Evolutionary conservation across 768 basidiomycete species (phyloP).

Genomic region (Gymnopilus dilepis): DNA sequence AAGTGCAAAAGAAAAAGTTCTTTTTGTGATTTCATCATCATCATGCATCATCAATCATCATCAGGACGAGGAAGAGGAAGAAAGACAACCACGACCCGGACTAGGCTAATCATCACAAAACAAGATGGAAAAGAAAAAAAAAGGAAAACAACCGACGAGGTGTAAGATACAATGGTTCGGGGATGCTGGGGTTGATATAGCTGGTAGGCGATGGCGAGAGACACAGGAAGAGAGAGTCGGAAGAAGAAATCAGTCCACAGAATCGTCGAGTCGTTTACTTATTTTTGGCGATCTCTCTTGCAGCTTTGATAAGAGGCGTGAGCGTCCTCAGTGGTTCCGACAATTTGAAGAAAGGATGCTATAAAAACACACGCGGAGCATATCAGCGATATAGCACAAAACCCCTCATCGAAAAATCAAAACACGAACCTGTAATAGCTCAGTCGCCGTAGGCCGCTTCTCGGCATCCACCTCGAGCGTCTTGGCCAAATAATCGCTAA

Average conservation of each 20-base stretch:
- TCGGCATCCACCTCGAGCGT: slow-evolving; percentile 95
- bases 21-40: slow-evolving; percentile 14
- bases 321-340: slow-evolving; percentile 88
- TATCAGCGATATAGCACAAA: neutral
- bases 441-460: slow-evolving; percentile 86
- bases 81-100: neutral
- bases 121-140: slow-evolving; percentile 17
- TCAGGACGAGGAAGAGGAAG: neutral
- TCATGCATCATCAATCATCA: slow-evolving; percentile 4
- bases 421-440: slow-evolving; percentile 69
- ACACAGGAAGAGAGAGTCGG: too few relatives aligned
- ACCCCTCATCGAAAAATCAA: slow-evolving; percentile 5
- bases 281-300: slow-evolving; percentile 81
- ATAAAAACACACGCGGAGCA: slow-evolving; percentile 18
- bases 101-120: too few relatives aligned
- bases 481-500: slow-evolving; percentile 88
- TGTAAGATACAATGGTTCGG: slow-evolving; percentile 28
- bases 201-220: neutral
- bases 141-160: slow-evolving; percentile 26
- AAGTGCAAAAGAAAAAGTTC: slow-evolving; percentile 9
- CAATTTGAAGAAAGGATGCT: slow-evolving; percentile 90
- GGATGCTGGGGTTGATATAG: neutral
- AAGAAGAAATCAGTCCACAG: neutral
- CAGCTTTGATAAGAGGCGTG: slow-evolving; percentile 90
- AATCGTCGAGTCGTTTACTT: slow-evolving; percentile 41